These are phyloP conservation scores for Microbotryomycetes sp. DNA, from an alignment of 1,284 basidiomycete genomes.

Conservation along the genomic window DNA sequence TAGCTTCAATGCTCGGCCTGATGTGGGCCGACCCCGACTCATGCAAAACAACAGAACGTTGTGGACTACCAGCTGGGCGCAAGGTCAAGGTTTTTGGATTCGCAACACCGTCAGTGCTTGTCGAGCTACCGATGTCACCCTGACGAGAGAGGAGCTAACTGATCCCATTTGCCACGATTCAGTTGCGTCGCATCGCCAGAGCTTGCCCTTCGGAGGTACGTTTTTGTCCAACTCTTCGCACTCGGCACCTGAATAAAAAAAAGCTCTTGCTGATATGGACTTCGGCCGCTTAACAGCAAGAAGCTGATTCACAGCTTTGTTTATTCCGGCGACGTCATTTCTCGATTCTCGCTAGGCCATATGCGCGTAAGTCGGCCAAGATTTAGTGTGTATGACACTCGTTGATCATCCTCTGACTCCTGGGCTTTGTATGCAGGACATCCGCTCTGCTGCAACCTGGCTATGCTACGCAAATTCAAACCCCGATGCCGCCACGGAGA, in stretches of 20 bases:
- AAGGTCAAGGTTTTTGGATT: conserved; percentile 69
- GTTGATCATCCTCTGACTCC: not conserved
- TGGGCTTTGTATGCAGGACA: conserved; percentile 52
- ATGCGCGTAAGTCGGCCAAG: conserved; percentile 46
- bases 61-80: conserved; percentile 58
- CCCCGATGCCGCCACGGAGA: conserved; percentile 11
- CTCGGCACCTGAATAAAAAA: too few relatives aligned
- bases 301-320: conserved; percentile 61
- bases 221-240: too few relatives aligned
- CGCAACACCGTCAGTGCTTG: conserved; percentile 65
- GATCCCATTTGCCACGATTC: conserved; percentile 14
- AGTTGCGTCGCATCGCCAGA: conserved; percentile 57
- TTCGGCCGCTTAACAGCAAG: conserved; percentile 44
- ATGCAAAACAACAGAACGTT: conserved; percentile 54
- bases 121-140: too few relatives aligned
- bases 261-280: too few relatives aligned
- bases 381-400: not conserved
- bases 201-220: conserved; percentile 53
- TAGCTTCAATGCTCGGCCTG: conserved; percentile 66
- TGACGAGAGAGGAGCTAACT: too few relatives aligned
- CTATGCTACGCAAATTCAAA: conserved; percentile 58
- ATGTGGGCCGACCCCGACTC: conserved; percentile 77
- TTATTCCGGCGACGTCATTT: conserved; percentile 73
- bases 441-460: conserved; percentile 67
- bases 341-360: conserved; percentile 67